Conservation (phyloP, 2,329 filamentous ascomycete genomes). For the Fusarium napiforme region DNA sequence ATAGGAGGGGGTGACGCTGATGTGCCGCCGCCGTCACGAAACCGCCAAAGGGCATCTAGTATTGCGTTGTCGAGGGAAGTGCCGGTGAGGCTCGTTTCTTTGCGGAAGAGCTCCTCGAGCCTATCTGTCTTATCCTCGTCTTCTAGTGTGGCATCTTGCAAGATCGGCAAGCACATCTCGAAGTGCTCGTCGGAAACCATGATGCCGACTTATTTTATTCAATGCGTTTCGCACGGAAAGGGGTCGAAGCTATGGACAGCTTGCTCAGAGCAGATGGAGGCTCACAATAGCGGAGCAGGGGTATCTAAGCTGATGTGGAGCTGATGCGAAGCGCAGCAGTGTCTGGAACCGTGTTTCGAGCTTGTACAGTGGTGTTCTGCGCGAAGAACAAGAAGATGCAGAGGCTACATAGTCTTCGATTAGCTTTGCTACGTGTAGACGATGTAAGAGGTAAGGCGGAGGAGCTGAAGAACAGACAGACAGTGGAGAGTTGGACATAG, state of each 20-base stretch:
- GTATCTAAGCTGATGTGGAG: slow-evolving; percentile 31
- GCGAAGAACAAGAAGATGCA: slow-evolving; percentile 32
- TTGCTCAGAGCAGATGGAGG: slow-evolving; percentile 24
- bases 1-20: slow-evolving; percentile 83
- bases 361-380: slow-evolving; percentile 7
- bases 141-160: slow-evolving; percentile 83
- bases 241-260: slow-evolving; percentile 26
- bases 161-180: slow-evolving; percentile 88
- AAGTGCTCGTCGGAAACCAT: slow-evolving; percentile 96
- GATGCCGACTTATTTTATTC: slow-evolving; percentile 48
- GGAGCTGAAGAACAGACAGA: slow-evolving; percentile 27
- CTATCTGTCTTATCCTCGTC: slow-evolving; percentile 97
- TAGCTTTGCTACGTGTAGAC: slow-evolving; percentile 22
- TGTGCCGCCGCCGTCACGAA: slow-evolving; percentile 72
- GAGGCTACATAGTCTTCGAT: slow-evolving; percentile 35
- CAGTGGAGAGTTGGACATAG: slow-evolving; percentile 37
- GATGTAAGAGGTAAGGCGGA: slow-evolving; percentile 24
- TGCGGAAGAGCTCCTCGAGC: slow-evolving; percentile 85
- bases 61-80: slow-evolving; percentile 87
- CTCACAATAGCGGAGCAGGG: slow-evolving; percentile 23
- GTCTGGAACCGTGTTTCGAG: slow-evolving; percentile 15
- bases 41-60: slow-evolving; percentile 89
- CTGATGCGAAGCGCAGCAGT: slow-evolving; percentile 17
- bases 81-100: slow-evolving; percentile 80
- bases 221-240: slow-evolving; percentile 11